phyloP scores from a whole-genome alignment of 495 filamentous ascomycete genomes.

The Xylaria telfairii region DNA sequence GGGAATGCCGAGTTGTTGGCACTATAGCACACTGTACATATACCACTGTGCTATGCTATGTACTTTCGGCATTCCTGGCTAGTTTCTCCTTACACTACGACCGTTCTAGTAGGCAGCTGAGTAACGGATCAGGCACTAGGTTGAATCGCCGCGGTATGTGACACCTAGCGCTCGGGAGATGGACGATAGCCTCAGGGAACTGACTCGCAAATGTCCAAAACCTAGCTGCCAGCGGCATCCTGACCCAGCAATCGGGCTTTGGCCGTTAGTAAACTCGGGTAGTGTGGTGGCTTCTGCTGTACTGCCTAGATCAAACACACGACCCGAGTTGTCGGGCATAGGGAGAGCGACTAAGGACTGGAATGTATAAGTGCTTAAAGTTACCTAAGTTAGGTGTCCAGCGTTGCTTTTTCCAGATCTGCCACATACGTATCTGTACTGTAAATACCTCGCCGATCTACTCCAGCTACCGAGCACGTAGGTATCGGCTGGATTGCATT shows the following conservation, averaged over 20 bases:
- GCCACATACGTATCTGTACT: constrained; percentile 13
- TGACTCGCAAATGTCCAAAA: constrained; percentile 12
- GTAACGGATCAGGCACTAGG: neutral
- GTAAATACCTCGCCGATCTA: constrained; percentile 5
- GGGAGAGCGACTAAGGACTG: no score
- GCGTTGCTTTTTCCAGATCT: neutral
- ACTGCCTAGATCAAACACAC: no score
- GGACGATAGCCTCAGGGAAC: neutral
- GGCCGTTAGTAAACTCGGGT: neutral
- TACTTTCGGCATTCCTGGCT: constrained; percentile 16
- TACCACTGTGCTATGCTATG: neutral
- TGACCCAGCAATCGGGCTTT: neutral
- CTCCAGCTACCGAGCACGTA: neutral
- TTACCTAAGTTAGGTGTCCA: neutral
- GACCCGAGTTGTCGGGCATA: no score
- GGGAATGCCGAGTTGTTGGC: constrained; percentile 16
- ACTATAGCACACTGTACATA: neutral
- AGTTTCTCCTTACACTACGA: constrained; percentile 5
- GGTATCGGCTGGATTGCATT: neutral
- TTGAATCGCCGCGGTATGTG: neutral
- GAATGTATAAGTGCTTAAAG: neutral
- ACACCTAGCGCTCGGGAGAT: neutral
- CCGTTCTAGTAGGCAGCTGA: constrained; percentile 14
- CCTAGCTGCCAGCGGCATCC: neutral
- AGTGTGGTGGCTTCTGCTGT: neutral